phyloP scores from a whole-genome alignment of 2,329 filamentous ascomycete species.

The Biscogniauxia sp. region DNA sequence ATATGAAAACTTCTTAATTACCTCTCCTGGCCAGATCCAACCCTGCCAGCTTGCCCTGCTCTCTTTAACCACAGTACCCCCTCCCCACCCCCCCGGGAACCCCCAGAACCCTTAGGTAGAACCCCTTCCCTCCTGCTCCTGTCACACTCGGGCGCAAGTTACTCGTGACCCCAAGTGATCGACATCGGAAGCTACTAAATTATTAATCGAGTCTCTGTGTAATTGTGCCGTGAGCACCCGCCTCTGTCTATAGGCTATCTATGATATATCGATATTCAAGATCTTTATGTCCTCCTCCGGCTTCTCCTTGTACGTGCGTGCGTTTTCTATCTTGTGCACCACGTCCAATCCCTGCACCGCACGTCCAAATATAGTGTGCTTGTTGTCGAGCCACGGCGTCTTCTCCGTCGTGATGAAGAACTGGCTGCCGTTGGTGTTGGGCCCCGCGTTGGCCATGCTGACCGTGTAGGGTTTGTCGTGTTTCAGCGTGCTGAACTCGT shows the following conservation, averaged over 20 bases:
- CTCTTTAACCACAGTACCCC: no score
- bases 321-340: conserved; percentile 92
- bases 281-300: conserved; percentile 98
- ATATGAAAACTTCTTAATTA: conserved; percentile 2
- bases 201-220: neutral
- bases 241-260: conserved; percentile 20
- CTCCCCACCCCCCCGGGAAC: no score
- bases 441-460: conserved; percentile 96
- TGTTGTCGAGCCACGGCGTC: conserved; percentile 91
- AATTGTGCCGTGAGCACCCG: neutral
- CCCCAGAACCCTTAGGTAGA: neutral
- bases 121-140: neutral
- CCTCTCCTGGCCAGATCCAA: neutral
- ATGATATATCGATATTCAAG: conserved; percentile 72
- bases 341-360: conserved; percentile 90
- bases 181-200: neutral
- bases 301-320: conserved; percentile 83
- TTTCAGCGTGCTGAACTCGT: conserved; percentile 87
- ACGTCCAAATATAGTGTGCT: conserved; percentile 94
- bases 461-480: conserved; percentile 97
- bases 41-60: neutral
- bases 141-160: neutral
- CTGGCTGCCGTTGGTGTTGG: conserved; percentile 92
- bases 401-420: conserved; percentile 99
- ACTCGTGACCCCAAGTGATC: conserved; percentile 1